Conservation (phyloP, 2,329 filamentous ascomycete species). For the Aspergillus sp. region DNA sequence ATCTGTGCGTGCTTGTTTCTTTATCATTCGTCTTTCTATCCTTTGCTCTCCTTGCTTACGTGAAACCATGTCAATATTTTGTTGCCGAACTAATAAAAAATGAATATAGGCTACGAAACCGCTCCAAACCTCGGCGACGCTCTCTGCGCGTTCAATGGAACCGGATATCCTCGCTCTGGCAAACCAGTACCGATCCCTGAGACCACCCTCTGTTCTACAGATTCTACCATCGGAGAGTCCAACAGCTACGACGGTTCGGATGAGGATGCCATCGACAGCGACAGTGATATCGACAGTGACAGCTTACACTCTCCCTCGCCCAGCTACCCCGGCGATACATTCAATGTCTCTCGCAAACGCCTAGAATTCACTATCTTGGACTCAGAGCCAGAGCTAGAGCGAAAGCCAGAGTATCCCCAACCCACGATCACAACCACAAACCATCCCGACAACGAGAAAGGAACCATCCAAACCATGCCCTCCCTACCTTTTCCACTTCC, state of each 20-base stretch:
- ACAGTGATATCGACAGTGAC: too few relatives aligned
- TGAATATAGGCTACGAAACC: slow-evolving; percentile 17
- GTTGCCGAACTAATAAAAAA: background rate
- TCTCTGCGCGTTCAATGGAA: slow-evolving; percentile 28
- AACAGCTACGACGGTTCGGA: background rate
- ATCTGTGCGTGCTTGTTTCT: slow-evolving; percentile 14
- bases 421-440: too few relatives aligned
- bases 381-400: too few relatives aligned
- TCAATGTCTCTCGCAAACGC: background rate
- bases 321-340: too few relatives aligned
- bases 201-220: slow-evolving; percentile 12
- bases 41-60: background rate
- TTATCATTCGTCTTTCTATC: background rate
- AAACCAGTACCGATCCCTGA: slow-evolving; percentile 11
- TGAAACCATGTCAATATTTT: too few relatives aligned
- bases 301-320: too few relatives aligned
- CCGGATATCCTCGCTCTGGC: slow-evolving; percentile 17
- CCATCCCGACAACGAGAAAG: background rate
- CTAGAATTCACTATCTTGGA: too few relatives aligned
- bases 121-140: slow-evolving; percentile 16
- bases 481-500: background rate
- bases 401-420: too few relatives aligned
- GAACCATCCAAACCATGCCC: background rate
- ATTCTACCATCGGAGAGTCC: too few relatives aligned
- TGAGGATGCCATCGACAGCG: too few relatives aligned